Conservation (phyloP, 805 yeast species). For the Candida khao-thaluensis region DNA sequence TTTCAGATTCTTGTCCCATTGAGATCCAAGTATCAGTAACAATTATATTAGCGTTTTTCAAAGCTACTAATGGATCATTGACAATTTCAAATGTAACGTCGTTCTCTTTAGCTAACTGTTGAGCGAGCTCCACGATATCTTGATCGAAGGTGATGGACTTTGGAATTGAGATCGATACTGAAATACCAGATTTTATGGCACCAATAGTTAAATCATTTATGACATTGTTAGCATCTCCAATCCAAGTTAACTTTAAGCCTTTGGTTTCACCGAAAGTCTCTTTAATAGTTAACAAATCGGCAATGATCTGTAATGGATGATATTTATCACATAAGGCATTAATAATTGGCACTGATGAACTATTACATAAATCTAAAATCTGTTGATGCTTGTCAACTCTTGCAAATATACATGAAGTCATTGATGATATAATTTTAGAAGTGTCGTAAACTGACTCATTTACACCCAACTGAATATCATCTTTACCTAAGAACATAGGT, state of each 20-base stretch:
- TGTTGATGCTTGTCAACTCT: slow-evolving; percentile 86
- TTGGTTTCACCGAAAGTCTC: slow-evolving; percentile 64
- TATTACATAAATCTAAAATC: slow-evolving; percentile 70
- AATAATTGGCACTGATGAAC: slow-evolving; percentile 87
- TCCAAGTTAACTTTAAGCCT: slow-evolving; percentile 84
- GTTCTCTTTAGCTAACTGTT: slow-evolving; percentile 49
- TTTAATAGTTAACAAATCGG: slow-evolving; percentile 83
- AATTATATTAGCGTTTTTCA: slow-evolving; percentile 70
- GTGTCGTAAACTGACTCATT: slow-evolving; percentile 91
- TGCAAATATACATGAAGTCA: slow-evolving; percentile 98
- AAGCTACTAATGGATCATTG: slow-evolving; percentile 75
- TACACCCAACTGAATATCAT: slow-evolving; percentile 94
- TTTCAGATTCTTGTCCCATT: slow-evolving; percentile 94
- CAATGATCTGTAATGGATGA: slow-evolving; percentile 94
- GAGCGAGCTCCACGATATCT: slow-evolving; percentile 54
- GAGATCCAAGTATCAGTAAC: slow-evolving; percentile 98
- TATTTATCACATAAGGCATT: slow-evolving; percentile 89
- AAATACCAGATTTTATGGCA: slow-evolving; percentile 77
- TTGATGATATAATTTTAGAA: slow-evolving; percentile 83
- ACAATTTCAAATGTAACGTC: slow-evolving; percentile 48
- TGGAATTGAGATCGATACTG: slow-evolving; percentile 84
- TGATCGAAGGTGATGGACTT: slow-evolving; percentile 61
- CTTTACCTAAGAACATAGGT: slow-evolving; percentile 95
- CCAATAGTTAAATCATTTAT: slow-evolving; percentile 92
- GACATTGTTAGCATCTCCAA: slow-evolving; percentile 96